These are phyloP conservation scores for Colletotrichum tanaceti DNA, from an alignment of 2,329 filamentous ascomycete species.

Conservation along the genomic window DNA sequence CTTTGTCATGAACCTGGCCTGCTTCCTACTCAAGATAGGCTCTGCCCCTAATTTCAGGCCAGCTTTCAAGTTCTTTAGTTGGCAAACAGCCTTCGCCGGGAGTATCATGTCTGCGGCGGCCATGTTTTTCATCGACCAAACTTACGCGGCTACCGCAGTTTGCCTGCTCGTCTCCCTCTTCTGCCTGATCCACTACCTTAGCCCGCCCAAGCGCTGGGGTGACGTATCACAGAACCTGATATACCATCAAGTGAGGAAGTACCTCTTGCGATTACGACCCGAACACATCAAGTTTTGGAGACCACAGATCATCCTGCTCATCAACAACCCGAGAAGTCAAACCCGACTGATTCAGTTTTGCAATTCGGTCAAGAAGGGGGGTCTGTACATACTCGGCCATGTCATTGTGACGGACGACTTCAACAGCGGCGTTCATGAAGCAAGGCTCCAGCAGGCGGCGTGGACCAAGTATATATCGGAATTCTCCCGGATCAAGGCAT, in stretches of 20 bases:
- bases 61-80: constrained; percentile 89
- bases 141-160: constrained; percentile 82
- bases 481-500: constrained; percentile 87
- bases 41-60: constrained; percentile 91
- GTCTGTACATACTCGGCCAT: constrained; percentile 85
- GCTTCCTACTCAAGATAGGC: constrained; percentile 86
- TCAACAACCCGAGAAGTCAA: constrained; percentile 84
- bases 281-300: constrained; percentile 96
- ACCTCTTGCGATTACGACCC: constrained; percentile 82
- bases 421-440: constrained; percentile 80
- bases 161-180: constrained; percentile 81
- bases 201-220: constrained; percentile 88
- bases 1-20: constrained; percentile 87
- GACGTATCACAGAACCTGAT: constrained; percentile 91
- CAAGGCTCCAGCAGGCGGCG: constrained; percentile 80
- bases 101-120: constrained; percentile 80
- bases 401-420: constrained; percentile 91
- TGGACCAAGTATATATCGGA: constrained; percentile 89
- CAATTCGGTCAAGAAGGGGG: constrained; percentile 90
- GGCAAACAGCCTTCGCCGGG: constrained; percentile 81
- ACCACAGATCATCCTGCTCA: constrained; percentile 85
- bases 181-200: constrained; percentile 85
- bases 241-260: constrained; percentile 87
- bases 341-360: constrained; percentile 90
- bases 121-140: constrained; percentile 91